Evolutionary conservation across 2,329 filamentous ascomycete genomes (phyloP), one percentile per base, ranked within the genome.

Genomic region (Trichothecium roseum): DNA sequence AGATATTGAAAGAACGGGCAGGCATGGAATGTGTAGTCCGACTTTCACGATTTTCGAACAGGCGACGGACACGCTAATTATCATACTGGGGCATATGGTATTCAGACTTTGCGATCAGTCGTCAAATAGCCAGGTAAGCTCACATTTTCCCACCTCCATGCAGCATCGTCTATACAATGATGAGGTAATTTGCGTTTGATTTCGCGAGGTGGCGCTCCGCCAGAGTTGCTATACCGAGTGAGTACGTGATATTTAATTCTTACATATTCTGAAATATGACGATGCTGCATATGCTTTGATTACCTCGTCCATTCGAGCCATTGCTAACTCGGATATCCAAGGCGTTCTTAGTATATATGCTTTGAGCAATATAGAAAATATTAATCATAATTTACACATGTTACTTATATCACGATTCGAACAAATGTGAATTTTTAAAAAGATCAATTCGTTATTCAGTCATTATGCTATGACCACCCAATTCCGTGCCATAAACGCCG

Each of bases 141-240:
- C 27, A 18, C 14, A 35, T 42, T 22, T 36, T 37, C 32, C 38
- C 37, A 35, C 4, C 30, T 30, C 31, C 10, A 20, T 30, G 39
- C 27, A 38, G 42, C 40, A 30, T 24, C 20, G 17, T 28, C 39
- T 40, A 43, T 57, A 49, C 49, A 47, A 81, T 84, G 88, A 94
- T 94, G 87, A 82, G 69, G 84, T 59, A 94, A 94, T 95, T 95
- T 95, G 87, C 88, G 87, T 89, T 89, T 93, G 87, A 95, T 82
- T 74, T 70, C 66, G 61, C 62, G 62, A 68, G 78, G 77, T 88
- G 86, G 85, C 72, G 67, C 83, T 78, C 86, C 82, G 87, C 88
- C 87, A 76, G 87, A 78, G 84, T 72, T 69, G 82, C 80, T 72
- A 81, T 80, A 87, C 79, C 81, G 70, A 65, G 56, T 64, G 66